Evolutionary conservation across 1,284 basidiomycete species (phyloP).

Genomic region (Malassezia arunalokei): DNA sequence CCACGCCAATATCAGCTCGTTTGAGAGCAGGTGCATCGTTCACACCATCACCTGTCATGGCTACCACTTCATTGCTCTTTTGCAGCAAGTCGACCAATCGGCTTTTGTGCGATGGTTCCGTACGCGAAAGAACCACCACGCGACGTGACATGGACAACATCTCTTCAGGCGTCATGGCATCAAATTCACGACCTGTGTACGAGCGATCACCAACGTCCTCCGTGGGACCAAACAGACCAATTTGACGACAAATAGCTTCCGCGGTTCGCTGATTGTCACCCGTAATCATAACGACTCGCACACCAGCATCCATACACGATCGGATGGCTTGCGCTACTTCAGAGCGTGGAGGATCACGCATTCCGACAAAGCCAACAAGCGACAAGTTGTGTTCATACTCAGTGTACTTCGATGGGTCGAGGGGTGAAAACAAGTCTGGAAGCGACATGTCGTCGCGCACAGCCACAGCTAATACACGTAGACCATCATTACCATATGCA

Average conservation of each 20-base stretch:
- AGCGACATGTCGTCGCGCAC: constrained; percentile 57
- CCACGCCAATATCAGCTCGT: constrained; percentile 48
- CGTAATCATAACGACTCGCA: constrained; percentile 91
- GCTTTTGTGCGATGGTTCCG: constrained; percentile 88
- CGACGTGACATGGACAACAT: constrained; percentile 75
- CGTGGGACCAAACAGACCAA: constrained; percentile 64
- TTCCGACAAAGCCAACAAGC: constrained; percentile 88
- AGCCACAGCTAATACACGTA: constrained; percentile 82
- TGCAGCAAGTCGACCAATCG: constrained; percentile 93
- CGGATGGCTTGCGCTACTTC: constrained; percentile 78
- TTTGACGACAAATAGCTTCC: constrained; percentile 88
- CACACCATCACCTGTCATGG: constrained; percentile 57
- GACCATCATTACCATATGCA: constrained; percentile 65
- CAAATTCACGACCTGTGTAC: constrained; percentile 84
- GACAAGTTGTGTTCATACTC: constrained; percentile 68
- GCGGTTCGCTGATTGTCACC: constrained; percentile 98
- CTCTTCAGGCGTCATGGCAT: constrained; percentile 58
- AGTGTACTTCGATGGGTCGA: constrained; percentile 71
- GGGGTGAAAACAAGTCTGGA: constrained; percentile 53
- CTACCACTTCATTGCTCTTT: constrained; percentile 80
- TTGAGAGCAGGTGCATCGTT: constrained; percentile 50
- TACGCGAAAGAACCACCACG: constrained; percentile 80
- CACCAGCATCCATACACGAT: constrained; percentile 82
- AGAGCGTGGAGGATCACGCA: constrained; percentile 94
- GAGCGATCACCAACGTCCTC: constrained; percentile 55